Evolutionary conservation across 2,329 filamentous ascomycete species (phyloP).

Genomic region (Huntiella moniliformis): DNA sequence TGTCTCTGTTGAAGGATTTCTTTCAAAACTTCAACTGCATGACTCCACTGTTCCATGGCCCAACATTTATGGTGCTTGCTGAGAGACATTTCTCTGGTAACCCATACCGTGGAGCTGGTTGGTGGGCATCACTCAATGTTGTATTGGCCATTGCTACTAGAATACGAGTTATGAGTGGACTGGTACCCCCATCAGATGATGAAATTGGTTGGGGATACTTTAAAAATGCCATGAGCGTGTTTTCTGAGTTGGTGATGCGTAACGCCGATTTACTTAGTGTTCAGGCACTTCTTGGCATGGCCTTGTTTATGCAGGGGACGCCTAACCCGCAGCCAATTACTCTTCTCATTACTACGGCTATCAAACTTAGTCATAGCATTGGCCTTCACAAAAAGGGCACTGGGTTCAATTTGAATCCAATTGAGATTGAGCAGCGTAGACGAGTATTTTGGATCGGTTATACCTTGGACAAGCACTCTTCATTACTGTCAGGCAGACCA

Average conservation of each 20-base stretch:
- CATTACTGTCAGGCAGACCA: conserved; percentile 38
- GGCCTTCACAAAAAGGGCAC: conserved; percentile 86
- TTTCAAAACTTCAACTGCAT: conserved; percentile 99
- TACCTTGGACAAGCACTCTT: conserved; percentile 45
- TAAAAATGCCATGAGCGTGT: conserved; percentile 89
- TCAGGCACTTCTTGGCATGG: conserved; percentile 83
- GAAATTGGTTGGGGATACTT: conserved; percentile 88
- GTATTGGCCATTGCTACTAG: conserved; percentile 85
- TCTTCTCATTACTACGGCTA: conserved; percentile 75
- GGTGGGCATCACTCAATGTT: conserved; percentile 96
- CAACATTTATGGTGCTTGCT: conserved; percentile 94
- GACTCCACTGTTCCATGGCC: conserved; percentile 92
- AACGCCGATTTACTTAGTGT: conserved; percentile 92
- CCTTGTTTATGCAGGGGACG: conserved; percentile 85
- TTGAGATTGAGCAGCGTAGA: conserved; percentile 78
- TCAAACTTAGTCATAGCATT: conserved; percentile 80
- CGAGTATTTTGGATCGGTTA: conserved; percentile 49
- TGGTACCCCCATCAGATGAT: conserved; percentile 79
- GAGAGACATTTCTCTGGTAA: conserved; percentile 85
- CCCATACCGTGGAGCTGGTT: conserved; percentile 85
- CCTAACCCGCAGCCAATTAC: conserved; percentile 92
- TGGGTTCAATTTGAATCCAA: conserved; percentile 79
- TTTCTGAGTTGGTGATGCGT: conserved; percentile 83
- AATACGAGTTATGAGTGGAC: conserved; percentile 83
- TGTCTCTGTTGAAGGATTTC: conserved; percentile 78